Evolutionary conservation across 495 filamentous ascomycete species (phyloP), one percentile per base, ranked within the genome.

Genomic region (Pseudevernia furfuracea): DNA sequence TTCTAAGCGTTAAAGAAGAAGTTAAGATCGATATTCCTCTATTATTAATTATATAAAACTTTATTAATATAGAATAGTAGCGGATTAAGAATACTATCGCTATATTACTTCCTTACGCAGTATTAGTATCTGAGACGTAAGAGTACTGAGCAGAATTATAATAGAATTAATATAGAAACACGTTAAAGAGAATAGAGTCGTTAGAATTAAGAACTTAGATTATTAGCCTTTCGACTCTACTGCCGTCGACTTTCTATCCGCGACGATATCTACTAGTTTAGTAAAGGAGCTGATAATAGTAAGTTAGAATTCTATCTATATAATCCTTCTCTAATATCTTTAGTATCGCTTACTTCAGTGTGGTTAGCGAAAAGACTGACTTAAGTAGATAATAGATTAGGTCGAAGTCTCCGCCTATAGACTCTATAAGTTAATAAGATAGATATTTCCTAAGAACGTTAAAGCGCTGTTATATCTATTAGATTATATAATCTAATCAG

Each of bases 121-220:
- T 23, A 39, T 41, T 41, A 9, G 34, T 56, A 39, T 52, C 25
- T 23, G 60, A 23, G 60, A 56, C 0, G 43, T 56, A 2, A 55
- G n/a, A 37, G 46, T 48, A 39, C 60, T 76, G 12, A 61, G 67
- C 23, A 68, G 58, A 28, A 74, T 76, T 23, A 70, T 66, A 15
- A 75, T 73, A 71, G 69, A 73, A 68, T 60, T 74, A n/a, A 78
- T 78, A 69, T 69, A 76, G 67, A 76, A 74, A 59, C 74, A 74
- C 65, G 58, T 55, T 32, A 78, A 76, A 67, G 36, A 37, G 36
- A 37, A 37, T 37, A 37, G 10, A 37, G 36, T 37, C 36, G 36
- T 37, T 10, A 10, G 10, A 10, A 37, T 37, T 10, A 10, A 37
- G 36, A 10, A 37, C 10, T 69, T 73, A 7, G 69, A 75, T 64